These are phyloP conservation scores for Aspergillus mulundensis DNA, from an alignment of 495 filamentous ascomycete species.

Conservation along the genomic window DNA sequence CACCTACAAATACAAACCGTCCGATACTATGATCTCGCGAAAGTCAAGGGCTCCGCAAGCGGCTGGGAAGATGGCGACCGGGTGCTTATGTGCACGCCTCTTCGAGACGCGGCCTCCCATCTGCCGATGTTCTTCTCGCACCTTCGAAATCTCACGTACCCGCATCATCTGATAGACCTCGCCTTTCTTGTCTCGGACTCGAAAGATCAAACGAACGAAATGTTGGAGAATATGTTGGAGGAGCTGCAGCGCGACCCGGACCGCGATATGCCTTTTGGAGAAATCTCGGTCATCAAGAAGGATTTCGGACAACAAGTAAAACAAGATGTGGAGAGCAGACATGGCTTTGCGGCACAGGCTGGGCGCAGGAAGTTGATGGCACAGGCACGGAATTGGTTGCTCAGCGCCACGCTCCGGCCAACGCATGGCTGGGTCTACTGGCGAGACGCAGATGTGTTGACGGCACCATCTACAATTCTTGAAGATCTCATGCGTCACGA, in stretches of 20 bases:
- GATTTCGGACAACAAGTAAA: constrained; percentile 98
- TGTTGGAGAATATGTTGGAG: constrained; percentile 68
- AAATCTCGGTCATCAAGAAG: constrained; percentile 97
- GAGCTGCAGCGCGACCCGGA: constrained; percentile 78
- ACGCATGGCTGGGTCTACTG: constrained; percentile 99
- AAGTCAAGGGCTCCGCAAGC: constrained; percentile 80
- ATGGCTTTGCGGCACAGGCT: constrained; percentile 96
- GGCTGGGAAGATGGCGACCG: constrained; percentile 96
- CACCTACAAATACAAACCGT: constrained; percentile 87
- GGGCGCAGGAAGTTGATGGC: constrained; percentile 94
- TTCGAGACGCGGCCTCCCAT: constrained; percentile 90
- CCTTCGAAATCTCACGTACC: constrained; percentile 93
- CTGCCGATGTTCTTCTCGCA: constrained; percentile 98
- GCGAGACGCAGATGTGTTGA: constrained; percentile 98
- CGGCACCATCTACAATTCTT: constrained; percentile 89
- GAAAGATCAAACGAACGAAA: constrained; percentile 79
- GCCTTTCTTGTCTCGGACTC: constrained; percentile 98
- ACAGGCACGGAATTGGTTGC: constrained; percentile 93
- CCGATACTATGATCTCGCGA: constrained; percentile 90
- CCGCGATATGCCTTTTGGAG: constrained; percentile 78
- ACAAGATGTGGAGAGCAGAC: constrained; percentile 95
- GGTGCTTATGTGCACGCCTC: constrained; percentile 89
- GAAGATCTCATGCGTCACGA: constrained; percentile 99
- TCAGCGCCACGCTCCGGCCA: constrained; percentile 88
- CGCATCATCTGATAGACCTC: constrained; percentile 91